Base-by-base conservation (phyloP, 805 yeast species). In the Priceomyces melissophilus region DNA sequence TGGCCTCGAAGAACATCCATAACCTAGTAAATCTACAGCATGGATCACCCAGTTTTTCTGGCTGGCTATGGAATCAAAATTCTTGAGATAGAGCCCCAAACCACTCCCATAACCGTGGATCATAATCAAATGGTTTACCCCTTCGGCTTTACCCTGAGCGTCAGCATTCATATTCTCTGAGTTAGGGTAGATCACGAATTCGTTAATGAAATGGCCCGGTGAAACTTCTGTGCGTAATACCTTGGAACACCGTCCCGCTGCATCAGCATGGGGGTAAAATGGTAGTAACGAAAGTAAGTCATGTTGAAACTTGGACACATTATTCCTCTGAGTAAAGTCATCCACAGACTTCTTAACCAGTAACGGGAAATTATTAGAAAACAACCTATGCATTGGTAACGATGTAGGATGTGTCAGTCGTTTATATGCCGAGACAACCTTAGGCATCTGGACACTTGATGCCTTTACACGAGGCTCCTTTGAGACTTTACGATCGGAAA, bases 1-100 rank as follows among this genome's bases (percentile, higher is more conserved):
- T 1, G 95, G 95, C 47, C 98, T 73, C 1, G 95, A 78, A 1
- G 95, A 85, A 42, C 87, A 80, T 1, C 98, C 99, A 62, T 86
- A 91, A 0, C 99, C 99, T 2, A 88, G 74, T 41, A 90, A 64
- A 56, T 91, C 99, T 2, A 91, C 75, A 0, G 96, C 86, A 64
- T 88, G 96, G 34, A 90, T 69, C 41, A 82, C 75, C 85, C 93
- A 85, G 31, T 73, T 65, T 23, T 75, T 65, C 6, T 38, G 32
- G 32, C 27, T 30, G 40, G 46, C 30, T 3, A 68, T 42, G 2
- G 42, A 57, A n/a, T 58, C 58, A 27, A 67, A 67, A 35, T 65
- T 65, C 43, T 71, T 58, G 53, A 75, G n/a, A 54, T 49, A 69
- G 37, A 69, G 60, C 3, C 76, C 74, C n/a, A 69, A 53, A 1